Evolutionary conservation across 371 early-diverging fungal species (phyloP), one percentile per base, ranked within the genome.

Genomic region (Cokeromyces recurvatus): DNA sequence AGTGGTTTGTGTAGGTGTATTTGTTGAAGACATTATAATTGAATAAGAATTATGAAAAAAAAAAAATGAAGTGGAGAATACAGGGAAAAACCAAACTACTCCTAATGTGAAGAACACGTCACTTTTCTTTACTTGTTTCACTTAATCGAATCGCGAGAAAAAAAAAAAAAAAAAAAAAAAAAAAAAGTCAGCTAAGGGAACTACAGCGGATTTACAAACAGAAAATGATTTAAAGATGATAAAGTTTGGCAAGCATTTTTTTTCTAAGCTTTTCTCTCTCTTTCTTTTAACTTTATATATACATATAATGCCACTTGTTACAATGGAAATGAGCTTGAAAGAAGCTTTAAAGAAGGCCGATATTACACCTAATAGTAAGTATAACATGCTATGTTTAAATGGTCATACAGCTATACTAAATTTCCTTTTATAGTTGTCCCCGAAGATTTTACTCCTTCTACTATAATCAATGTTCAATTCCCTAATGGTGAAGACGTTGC

Each of bases 361-460:
- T 2, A 55, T 81, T 32, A 69, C 67, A 29, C 77, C 81, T 20
- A 66, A 71, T 32, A 59, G 78, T 58, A 61, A 51, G 52, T 54
- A 8, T 7, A 27, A n/a, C n/a, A 16, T 7, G 3, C 23, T 23
- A 16, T 24, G 4, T 12, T 8, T 5, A 27, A 20, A 31, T 7
- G 46, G 5, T 29, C 29, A 29, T 29, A 17, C 6, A 38, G n/a
- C n/a, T n/a, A n/a, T n/a, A n/a, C n/a, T n/a, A n/a, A n/a, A n/a
- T n/a, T n/a, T n/a, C n/a, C n/a, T n/a, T n/a, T n/a, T n/a, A n/a
- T 39, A 68, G 67, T 63, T 46, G 43, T 71, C 32, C 43, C 46
- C 32, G 64, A 71, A 21, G 47, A 45, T 15, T 77, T 78, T 53
- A 37, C 48, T 1, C 47, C 69, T 32, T 57, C 57, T 23, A 71